phyloP scores from a whole-genome alignment of 2,329 filamentous ascomycete genomes.

The Pezicula radicicola region DNA sequence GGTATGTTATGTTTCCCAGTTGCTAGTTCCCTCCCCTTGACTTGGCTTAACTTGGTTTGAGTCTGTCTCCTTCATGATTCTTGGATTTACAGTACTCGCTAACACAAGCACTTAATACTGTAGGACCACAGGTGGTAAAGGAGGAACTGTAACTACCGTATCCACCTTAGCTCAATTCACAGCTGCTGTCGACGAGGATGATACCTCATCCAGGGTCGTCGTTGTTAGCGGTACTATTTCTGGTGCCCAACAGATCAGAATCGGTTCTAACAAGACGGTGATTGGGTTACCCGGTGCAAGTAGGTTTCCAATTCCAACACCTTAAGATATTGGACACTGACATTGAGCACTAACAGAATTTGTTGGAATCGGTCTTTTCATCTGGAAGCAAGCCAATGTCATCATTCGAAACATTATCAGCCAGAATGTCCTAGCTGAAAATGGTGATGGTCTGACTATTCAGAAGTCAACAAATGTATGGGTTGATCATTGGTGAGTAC shows the following conservation, averaged over 20 bases:
- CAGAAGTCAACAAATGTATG: constrained; percentile 45
- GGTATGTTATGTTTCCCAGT: constrained; percentile 16
- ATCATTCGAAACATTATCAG: constrained; percentile 56
- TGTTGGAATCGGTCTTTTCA: constrained; percentile 42
- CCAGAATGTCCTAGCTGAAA: constrained; percentile 40
- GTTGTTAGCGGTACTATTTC: constrained; percentile 37
- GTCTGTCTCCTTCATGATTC: too few relatives aligned
- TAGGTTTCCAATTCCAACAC: constrained; percentile 9
- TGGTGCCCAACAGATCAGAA: constrained; percentile 13
- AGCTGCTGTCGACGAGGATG: constrained; percentile 30
- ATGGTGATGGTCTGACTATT: constrained; percentile 49
- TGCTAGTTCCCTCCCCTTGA: neutral
- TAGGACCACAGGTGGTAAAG: constrained; percentile 42
- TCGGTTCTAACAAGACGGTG: constrained; percentile 41
- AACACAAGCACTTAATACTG: neutral
- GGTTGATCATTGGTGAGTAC: constrained; percentile 37
- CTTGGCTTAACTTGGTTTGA: neutral
- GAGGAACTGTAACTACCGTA: constrained; percentile 41
- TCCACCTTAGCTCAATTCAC: constrained; percentile 38
- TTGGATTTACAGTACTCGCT: too few relatives aligned
- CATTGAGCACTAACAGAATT: constrained; percentile 27
- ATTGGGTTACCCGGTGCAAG: constrained; percentile 43
- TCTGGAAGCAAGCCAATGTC: constrained; percentile 48
- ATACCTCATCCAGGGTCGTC: constrained; percentile 40
- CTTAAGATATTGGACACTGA: neutral